Conservation (phyloP, 768 basidiomycete species). For the Naganishia friedmannii region DNA sequence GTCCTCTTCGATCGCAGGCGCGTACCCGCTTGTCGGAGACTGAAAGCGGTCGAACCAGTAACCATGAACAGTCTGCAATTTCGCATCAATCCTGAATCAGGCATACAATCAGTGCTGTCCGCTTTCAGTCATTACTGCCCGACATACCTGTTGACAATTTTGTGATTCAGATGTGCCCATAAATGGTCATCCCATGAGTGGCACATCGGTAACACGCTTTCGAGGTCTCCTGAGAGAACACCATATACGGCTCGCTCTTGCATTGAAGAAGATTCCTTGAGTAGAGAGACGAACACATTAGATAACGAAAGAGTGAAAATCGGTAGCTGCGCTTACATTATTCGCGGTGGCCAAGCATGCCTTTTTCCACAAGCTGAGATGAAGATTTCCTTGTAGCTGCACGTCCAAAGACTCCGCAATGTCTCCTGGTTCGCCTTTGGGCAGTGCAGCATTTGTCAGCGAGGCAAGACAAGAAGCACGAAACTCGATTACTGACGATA, state of each 20-base stretch:
- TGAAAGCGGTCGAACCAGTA: conserved; percentile 71
- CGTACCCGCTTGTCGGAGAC: neutral
- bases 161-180: conserved; percentile 80
- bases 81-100: conserved; percentile 65
- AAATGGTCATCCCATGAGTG: conserved; percentile 92
- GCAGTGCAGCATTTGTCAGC: conserved; percentile 14
- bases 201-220: conserved; percentile 68
- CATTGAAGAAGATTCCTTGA: conserved; percentile 61
- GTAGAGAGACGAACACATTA: neutral
- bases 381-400: conserved; percentile 62
- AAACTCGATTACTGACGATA: conserved; percentile 2
- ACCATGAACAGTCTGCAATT: conserved; percentile 64
- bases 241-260: conserved; percentile 85
- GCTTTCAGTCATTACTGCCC: neutral
- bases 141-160: conserved; percentile 61
- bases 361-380: conserved; percentile 79
- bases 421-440: conserved; percentile 32
- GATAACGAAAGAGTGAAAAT: neutral
- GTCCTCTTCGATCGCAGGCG: conserved; percentile 64
- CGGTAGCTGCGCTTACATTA: conserved; percentile 59
- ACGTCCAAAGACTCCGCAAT: neutral
- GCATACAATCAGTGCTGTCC: neutral
- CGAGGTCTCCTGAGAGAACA: conserved; percentile 68
- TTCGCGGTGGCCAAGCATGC: conserved; percentile 75
- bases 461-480: conserved; percentile 7